Conservation (phyloP, 1,284 basidiomycete genomes). For the Pseudozyma thailandica region DNA sequence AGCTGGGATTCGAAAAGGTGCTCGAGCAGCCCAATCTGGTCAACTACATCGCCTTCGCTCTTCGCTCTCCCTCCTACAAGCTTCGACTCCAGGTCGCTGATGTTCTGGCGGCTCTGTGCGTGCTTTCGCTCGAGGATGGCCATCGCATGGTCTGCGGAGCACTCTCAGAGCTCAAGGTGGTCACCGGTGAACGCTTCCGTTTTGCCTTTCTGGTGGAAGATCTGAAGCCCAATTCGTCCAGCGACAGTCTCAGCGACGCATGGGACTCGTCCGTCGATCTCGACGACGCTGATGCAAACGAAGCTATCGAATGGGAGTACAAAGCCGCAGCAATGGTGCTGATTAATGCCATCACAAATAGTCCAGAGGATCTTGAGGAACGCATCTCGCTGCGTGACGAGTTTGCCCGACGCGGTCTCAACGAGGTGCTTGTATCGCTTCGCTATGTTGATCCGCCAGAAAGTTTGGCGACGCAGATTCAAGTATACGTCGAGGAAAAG, state of each 20-base stretch:
- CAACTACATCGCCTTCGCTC: constrained; percentile 78
- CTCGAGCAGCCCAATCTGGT: constrained; percentile 77
- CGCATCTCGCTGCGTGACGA: constrained; percentile 82
- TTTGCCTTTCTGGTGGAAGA: constrained; percentile 80
- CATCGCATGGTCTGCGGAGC: constrained; percentile 80
- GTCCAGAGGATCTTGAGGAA: constrained; percentile 80
- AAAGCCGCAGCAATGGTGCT: constrained; percentile 78
- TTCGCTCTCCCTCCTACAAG: constrained; percentile 76
- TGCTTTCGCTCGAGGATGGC: constrained; percentile 78
- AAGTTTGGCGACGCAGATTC: constrained; percentile 77
- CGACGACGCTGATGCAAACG: constrained; percentile 27
- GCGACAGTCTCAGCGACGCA: constrained; percentile 63
- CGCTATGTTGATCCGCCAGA: constrained; percentile 82
- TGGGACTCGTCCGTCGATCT: constrained; percentile 61
- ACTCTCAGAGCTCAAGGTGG: constrained; percentile 80
- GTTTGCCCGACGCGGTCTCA: constrained; percentile 80
- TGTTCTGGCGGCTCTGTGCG: constrained; percentile 83
- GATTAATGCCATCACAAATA: constrained; percentile 83
- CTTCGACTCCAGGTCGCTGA: constrained; percentile 79
- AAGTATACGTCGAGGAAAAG: constrained; percentile 85
- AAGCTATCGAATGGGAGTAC: constrained; percentile 77
- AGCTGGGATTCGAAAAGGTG: constrained; percentile 80
- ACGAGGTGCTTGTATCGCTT: constrained; percentile 81
- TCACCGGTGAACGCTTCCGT: constrained; percentile 79
- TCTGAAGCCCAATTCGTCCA: constrained; percentile 73